These are phyloP conservation scores for Waitea zeae DNA, from an alignment of 1,284 basidiomycete genomes.

Conservation along the genomic window DNA sequence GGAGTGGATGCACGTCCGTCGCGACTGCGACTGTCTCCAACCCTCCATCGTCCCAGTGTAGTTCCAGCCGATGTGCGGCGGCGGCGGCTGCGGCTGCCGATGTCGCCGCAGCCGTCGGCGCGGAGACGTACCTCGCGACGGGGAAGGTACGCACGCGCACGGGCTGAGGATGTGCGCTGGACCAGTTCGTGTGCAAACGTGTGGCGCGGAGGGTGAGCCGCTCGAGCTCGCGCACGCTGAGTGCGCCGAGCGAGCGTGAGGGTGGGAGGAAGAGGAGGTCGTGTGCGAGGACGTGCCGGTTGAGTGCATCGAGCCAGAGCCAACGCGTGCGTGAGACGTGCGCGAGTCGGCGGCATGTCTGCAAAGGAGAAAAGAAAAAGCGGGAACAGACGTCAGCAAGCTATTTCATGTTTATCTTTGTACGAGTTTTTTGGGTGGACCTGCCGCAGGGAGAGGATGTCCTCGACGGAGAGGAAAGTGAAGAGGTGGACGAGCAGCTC, in stretches of 20 bases:
- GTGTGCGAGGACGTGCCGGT: slow-evolving; percentile 15
- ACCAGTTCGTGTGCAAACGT: slow-evolving; percentile 19
- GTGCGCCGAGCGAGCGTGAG: slow-evolving; percentile 10
- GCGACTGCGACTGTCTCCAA: no score
- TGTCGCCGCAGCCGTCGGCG: no score
- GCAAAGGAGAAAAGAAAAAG: no score
- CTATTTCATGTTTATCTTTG: no score
- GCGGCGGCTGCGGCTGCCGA: no score
- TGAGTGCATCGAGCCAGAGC: slow-evolving; percentile 20
- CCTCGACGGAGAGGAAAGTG: slow-evolving; percentile 15
- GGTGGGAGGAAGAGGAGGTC: slow-evolving; percentile 16
- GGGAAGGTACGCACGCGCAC: no score
- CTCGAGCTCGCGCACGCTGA: slow-evolving; percentile 18
- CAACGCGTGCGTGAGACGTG: slow-evolving; percentile 17
- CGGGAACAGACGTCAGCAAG: slow-evolving; percentile 13
- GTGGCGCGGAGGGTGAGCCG: slow-evolving; percentile 17
- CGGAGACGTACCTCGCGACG: no score
- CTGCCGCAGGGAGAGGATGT: slow-evolving; percentile 17
- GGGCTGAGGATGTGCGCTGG: slow-evolving; percentile 12
- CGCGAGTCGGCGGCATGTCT: slow-evolving; percentile 17
- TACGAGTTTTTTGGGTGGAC: no score
- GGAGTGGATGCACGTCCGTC: no score
- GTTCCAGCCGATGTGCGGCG: no score
- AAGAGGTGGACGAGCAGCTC: slow-evolving; percentile 18
- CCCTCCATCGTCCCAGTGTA: no score